Base-by-base conservation (phyloP, 108 stramenopile genomes). In the Aurantiochytrium sp. region DNA sequence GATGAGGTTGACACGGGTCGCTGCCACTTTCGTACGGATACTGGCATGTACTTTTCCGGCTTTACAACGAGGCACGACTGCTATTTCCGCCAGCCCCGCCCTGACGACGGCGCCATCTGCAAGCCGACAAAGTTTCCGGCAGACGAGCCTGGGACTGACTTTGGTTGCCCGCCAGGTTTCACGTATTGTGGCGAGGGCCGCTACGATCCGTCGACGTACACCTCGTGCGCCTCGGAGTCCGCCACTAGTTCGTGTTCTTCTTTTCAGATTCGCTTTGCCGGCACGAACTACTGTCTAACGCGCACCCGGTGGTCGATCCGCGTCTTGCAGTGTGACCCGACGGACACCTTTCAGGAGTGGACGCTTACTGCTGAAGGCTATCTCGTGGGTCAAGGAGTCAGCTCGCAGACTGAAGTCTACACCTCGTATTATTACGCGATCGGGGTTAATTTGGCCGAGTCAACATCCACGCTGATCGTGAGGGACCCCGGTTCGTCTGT, bases 231-330 rank as follows among this genome's bases (percentile, higher is more conserved):
- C 21, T 6, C n/a, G 1, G 39, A 22, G 2, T 6, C 6, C 32
- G 39, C 73, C n/a, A 81, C n/a, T 15, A 24, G 8, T 37, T 48
- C 45, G 15, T 81, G 73, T 24, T 27, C 42, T 0, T 10, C 21
- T 30, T 81, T 81, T 30, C 39, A 27, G 45, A 41, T 81, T 30
- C 73, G 73, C 17, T 41, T 48, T 48, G 39, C 73, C 10, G 73
- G 45, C 12, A 81, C 73, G 12, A n/a, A 22, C 17, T 48, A 48
- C 30, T 81, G 73, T 81, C 30, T 81, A 1, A 81, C 73, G 19
- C 73, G 73, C 30, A 27, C 73, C 6, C 73, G 73, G 12, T 81
- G 73, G 73, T 81, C 73, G 45, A 48, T 81, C 12, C 39, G 73
- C n/a, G 39, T 12, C 42, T n/a, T 48, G n/a, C 39, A 41, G 24